A percentile compares a stretch with the other conserved stretches of the same genome.
phyloP scores from a whole-genome alignment of 371 early-diverging fungal genomes.

The Entomophthora muscae region DNA sequence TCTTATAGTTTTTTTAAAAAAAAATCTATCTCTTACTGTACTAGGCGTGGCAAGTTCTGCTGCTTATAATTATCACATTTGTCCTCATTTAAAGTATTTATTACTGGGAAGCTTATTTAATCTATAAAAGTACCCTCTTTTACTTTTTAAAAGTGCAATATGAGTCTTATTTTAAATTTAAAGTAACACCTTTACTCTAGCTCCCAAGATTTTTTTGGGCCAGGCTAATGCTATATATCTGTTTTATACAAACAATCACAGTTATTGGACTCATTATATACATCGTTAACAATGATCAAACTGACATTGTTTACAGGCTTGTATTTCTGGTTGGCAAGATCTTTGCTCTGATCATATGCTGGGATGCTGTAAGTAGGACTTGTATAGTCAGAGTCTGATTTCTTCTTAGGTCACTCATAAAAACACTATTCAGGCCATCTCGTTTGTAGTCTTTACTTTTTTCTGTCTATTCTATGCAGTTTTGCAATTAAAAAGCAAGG shows the following conservation, averaged over 20 bases:
- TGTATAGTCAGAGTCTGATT: background rate
- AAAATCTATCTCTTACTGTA: background rate
- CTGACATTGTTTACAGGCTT: conserved; percentile 21
- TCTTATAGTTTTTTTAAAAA: background rate
- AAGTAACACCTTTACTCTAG: conserved; percentile 10
- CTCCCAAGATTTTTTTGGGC: conserved; percentile 4
- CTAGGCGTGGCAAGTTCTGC: background rate
- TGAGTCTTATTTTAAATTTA: background rate
- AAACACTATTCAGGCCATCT: conserved; percentile 33
- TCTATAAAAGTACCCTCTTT: background rate
- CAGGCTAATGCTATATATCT: background rate
- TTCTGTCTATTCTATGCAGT: conserved; percentile 22
- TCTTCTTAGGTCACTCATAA: conserved; percentile 16
- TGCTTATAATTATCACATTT: background rate
- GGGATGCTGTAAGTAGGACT: conserved; percentile 21
- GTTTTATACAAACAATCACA: background rate
- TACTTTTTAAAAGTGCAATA: background rate
- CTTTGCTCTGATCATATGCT: conserved; percentile 23
- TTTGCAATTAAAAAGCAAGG: conserved; percentile 17
- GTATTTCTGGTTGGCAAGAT: conserved; percentile 28
- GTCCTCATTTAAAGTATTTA: background rate
- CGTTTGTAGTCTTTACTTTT: conserved; percentile 22
- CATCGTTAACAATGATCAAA: background rate
- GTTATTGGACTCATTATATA: background rate
- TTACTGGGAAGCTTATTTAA: background rate